These are phyloP conservation scores for Angophora floribunda DNA, from an alignment of 345 rosid species.

Conservation along the genomic window DNA sequence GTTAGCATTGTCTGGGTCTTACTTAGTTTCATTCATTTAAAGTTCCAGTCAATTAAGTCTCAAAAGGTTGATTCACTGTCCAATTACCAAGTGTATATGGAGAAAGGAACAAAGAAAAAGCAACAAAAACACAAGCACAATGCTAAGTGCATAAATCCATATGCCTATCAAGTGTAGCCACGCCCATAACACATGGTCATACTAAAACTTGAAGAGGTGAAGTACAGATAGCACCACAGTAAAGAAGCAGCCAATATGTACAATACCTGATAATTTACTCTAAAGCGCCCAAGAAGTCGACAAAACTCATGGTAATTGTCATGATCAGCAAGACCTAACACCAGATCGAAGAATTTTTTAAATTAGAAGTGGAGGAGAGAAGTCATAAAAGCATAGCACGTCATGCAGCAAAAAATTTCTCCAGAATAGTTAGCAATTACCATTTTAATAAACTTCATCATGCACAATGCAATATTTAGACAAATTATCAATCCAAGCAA, in stretches of 20 bases:
- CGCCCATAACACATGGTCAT: neutral
- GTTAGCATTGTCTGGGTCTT: neutral
- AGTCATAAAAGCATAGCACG: neutral
- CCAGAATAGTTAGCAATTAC: neutral
- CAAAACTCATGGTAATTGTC: conserved; percentile 98
- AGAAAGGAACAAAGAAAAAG: neutral
- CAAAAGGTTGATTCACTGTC: neutral
- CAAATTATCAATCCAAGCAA: neutral
- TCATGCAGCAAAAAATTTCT: neutral
- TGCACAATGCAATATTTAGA: neutral
- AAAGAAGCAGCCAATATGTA: neutral
- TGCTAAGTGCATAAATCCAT: neutral
- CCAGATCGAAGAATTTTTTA: neutral
- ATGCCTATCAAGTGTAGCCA: neutral
- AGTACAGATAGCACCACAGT: neutral
- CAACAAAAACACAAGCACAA: neutral
- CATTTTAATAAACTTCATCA: neutral
- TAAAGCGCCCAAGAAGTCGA: conserved; percentile 97
- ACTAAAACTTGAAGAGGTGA: neutral
- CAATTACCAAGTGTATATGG: neutral
- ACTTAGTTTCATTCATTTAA: neutral
- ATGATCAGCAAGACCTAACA: conserved; percentile 97
- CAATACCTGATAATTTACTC: conserved; percentile 87
- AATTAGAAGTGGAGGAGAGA: neutral
- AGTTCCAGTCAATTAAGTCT: neutral